Evolutionary conservation across 2,329 filamentous ascomycete genomes (phyloP), one percentile per base, ranked within the genome.

Genomic region (Geosmithia flava): DNA sequence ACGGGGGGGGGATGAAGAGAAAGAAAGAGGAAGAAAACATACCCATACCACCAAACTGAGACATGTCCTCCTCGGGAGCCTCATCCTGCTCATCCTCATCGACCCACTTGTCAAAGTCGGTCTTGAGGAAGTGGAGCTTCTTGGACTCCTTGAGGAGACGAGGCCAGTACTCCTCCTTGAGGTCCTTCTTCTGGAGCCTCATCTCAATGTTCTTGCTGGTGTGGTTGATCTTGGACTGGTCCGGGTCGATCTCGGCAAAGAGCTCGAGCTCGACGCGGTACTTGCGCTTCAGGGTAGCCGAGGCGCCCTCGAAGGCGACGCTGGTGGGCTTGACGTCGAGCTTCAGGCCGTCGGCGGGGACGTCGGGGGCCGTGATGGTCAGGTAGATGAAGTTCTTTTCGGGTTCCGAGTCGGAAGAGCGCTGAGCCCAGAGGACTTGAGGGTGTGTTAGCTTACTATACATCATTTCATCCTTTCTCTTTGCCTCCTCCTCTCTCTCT

Each of bases 21-120:
- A 5, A 16, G n/a, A 42, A 7, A 20, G 40, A 19, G 16, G 19
- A 39, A 44, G 7, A 46, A 55, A 47, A 75, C 74, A 61, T 65
- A 73, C 76, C 76, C 78, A 81, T 85, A 54, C 79, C 79, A 50
- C 75, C 79, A 57, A 79, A 81, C 63, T 81, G 74, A 54, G 76
- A 78, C 57, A 82, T 69, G 67, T 95, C 90, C 49, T 95, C 89
- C 55, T 94, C 88, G 45, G 80, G 74, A 51, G 79, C 83, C 68
- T 88, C 89, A 62, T 97, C 85, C 74, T 98, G 93, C 79, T 98
- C 93, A 64, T 98, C 90, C 80, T 96, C 88, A 58, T 96, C 90
- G 60, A 95, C 87, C 90, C 90, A 96, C 85, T 95, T 96, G 75
- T 96, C 90, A 60, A 98, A 98, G 72, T 98, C 85, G 55, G 93